Evolutionary conservation across 2,329 filamentous ascomycete species (phyloP).

Genomic region (Pseudogymnoascus sp.): DNA sequence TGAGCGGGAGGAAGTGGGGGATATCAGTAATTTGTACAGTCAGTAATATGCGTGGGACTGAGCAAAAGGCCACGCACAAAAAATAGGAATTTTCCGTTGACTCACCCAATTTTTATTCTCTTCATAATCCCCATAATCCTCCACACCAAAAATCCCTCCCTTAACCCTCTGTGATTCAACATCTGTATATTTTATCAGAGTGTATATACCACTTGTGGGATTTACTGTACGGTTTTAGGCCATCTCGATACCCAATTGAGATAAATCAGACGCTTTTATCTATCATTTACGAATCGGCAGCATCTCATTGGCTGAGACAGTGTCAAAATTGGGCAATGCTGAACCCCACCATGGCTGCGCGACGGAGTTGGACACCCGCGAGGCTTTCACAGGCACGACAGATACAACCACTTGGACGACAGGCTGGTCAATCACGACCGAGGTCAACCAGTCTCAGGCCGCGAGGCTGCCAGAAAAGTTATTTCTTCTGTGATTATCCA

Average conservation of each 20-base stretch:
- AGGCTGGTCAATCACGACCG: neutral
- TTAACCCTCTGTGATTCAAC: neutral
- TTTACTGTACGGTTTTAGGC: neutral
- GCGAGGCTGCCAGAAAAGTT: slow-evolving; percentile 8
- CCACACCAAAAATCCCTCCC: neutral
- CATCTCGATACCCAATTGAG: neutral
- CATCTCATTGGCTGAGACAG: slow-evolving; percentile 2
- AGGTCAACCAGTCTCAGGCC: slow-evolving; percentile 8
- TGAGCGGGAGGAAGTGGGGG: slow-evolving; percentile 3
- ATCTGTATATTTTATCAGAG: neutral
- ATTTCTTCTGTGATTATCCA: slow-evolving; percentile 7
- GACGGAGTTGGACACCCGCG: slow-evolving; percentile 11
- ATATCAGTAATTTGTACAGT: slow-evolving; percentile 1
- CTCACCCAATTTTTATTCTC: slow-evolving; percentile 2
- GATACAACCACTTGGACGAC: slow-evolving; percentile 2
- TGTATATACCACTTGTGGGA: neutral
- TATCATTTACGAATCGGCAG: neutral
- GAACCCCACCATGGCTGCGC: slow-evolving; percentile 11
- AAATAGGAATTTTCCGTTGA: slow-evolving; percentile 9
- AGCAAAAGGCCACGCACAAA: slow-evolving; percentile 4
- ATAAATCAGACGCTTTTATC: slow-evolving; percentile 1
- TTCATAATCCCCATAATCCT: neutral
- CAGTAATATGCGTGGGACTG: neutral
- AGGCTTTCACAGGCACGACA: neutral
- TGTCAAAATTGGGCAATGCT: slow-evolving; percentile 4